A percentile compares a stretch with the other conserved stretches of the same genome.
phyloP scores from a whole-genome alignment of 768 basidiomycete species.

The Gloeostereum incarnatum region DNA sequence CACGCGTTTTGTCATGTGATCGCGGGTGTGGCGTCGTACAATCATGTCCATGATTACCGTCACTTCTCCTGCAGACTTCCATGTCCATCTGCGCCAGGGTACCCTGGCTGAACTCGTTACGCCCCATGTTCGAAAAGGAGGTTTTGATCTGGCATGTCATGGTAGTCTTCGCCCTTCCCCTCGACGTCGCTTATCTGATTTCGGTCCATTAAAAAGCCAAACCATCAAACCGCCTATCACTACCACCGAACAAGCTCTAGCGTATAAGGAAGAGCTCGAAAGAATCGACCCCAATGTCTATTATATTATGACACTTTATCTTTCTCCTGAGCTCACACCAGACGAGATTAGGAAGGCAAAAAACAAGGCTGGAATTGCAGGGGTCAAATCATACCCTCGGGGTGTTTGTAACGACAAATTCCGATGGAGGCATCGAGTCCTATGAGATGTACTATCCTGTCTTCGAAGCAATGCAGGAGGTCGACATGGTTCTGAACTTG shows the following conservation, averaged over 20 bases:
- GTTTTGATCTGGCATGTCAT: constrained; percentile 92
- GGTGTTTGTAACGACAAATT: constrained; percentile 98
- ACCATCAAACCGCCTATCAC: constrained; percentile 86
- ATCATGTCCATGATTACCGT: constrained; percentile 22
- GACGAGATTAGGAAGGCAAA: constrained; percentile 86
- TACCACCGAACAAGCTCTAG: constrained; percentile 67
- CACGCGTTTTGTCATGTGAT: constrained; percentile 22
- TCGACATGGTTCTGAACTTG: constrained; percentile 90
- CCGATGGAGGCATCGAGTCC: constrained; percentile 91
- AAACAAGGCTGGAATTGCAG: constrained; percentile 74
- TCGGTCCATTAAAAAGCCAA: constrained; percentile 75
- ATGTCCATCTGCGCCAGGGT: constrained; percentile 94
- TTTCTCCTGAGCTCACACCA: constrained; percentile 86
- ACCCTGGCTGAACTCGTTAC: constrained; percentile 73
- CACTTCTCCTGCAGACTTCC: constrained; percentile 79
- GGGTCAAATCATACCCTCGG: constrained; percentile 95
- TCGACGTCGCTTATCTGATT: constrained; percentile 8
- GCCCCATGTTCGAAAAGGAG: constrained; percentile 85
- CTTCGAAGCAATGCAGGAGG: constrained; percentile 90
- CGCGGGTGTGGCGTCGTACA: constrained; percentile 10
- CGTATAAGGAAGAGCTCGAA: constrained; percentile 71
- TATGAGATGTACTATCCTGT: constrained; percentile 91
- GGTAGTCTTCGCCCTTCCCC: constrained; percentile 37
- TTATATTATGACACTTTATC: constrained; percentile 94
- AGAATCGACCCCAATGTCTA: constrained; percentile 67